A percentile compares a stretch with the other conserved stretches of the same genome.
These are phyloP conservation scores for Trichoderma gamsii DNA, from an alignment of 495 filamentous ascomycete species.

Conservation along the genomic window DNA sequence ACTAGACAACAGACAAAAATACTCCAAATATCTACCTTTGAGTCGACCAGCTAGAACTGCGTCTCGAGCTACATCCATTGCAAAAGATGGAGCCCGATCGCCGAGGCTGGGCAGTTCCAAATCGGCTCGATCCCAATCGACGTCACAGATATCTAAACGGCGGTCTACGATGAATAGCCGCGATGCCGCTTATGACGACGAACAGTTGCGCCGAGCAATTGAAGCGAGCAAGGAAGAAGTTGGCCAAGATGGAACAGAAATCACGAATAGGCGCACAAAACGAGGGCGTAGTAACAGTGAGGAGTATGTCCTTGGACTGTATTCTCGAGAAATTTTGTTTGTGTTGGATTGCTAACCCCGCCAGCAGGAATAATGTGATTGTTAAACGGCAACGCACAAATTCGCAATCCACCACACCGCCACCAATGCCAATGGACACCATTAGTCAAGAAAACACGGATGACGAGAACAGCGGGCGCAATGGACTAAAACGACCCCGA, in stretches of 20 bases:
- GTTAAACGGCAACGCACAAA: conserved; percentile 66
- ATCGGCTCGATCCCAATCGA: conserved; percentile 40
- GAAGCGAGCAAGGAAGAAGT: conserved; percentile 88
- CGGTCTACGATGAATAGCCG: conserved; percentile 97
- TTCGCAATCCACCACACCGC: conserved; percentile 61
- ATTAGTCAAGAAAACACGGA: conserved; percentile 60
- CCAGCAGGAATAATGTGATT: conserved; percentile 40
- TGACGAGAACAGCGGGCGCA: conserved; percentile 53
- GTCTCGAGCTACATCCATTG: conserved; percentile 50
- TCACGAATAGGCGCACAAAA: conserved; percentile 59
- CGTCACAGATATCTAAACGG: conserved; percentile 59
- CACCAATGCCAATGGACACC: conserved; percentile 36
- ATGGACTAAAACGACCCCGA: conserved; percentile 58
- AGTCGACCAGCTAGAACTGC: conserved; percentile 40
- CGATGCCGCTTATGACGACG: conserved; percentile 91
- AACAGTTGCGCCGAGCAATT: conserved; percentile 79
- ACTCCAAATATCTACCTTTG: conserved; percentile 51
- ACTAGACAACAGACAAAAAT: conserved; percentile 39
- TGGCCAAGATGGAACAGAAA: conserved; percentile 41
- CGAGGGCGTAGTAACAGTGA: conserved; percentile 86
- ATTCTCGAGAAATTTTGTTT: neutral
- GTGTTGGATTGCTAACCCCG: conserved; percentile 4
- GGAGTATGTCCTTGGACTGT: conserved; percentile 59
- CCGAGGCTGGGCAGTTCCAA: conserved; percentile 44
- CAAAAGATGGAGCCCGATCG: conserved; percentile 50